Base-by-base conservation (phyloP, 495 filamentous ascomycete genomes). In the Haplographium delicatum region DNA sequence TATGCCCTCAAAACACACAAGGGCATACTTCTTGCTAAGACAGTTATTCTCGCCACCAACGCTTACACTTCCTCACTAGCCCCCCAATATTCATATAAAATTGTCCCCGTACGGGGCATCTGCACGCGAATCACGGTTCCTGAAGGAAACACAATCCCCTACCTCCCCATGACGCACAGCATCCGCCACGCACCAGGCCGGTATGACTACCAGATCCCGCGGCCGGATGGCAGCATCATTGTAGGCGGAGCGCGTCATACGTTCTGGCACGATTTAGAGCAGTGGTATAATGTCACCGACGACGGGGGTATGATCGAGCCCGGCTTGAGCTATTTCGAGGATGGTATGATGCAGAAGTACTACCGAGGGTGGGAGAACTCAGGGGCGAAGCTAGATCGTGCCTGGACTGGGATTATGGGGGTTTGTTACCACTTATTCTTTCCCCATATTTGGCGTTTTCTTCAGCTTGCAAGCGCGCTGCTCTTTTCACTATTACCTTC, bases 1-100 rank as follows among this genome's bases (percentile, higher is more conserved):
- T 67, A 2, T 7, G 63, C 88, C 9, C 61, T 86, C 0, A 40
- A 72, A 20, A 87, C 84, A 2, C 50, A 63, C 10, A 67, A 79
- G 16, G 82, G 82, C n/a, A 61, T 30, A 5, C 75, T 86, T 15
- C 57, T 30, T 5, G 71, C 84, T 0, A 51, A 51, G 16, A 75
- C 71, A 38, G 69, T 89, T 1, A 68, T 89, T 8, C 60, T 87
- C 40, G 86, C 85, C 18, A 89, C 83, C 24, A 90, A 90, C 49
- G 86, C 80, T 26, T 88, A 88, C 57, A 81, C 83, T 1, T 75
- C 82, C 1, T 68, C 65, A 13, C 64, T 89, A 5, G 68, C 78
- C 33, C 75, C 77, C 2, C 57, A 68, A 20, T 58, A 58, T 31
- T n/a, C 25, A 4, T 8, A 10, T 1, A 37, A 31, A 19, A 58